phyloP scores from a whole-genome alignment of 306 rosid species.

The Quercus agrifolia region DNA sequence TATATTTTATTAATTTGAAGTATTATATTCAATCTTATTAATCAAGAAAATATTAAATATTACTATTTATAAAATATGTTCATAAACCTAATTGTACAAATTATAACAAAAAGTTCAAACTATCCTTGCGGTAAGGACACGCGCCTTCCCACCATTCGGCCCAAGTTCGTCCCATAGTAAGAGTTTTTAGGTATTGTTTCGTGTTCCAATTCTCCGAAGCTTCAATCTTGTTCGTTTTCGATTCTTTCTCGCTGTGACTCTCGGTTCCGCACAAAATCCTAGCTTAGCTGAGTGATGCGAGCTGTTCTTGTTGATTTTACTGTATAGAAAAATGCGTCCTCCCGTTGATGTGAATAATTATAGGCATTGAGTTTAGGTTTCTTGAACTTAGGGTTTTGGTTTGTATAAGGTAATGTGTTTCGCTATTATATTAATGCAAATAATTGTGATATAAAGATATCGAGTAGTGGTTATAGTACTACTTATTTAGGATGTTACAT shows the following conservation, averaged over 20 bases:
- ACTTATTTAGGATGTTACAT: not conserved
- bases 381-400: conserved; percentile 36
- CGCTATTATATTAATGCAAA: too few relatives aligned
- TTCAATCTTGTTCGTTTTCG: not conserved
- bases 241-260: conserved; percentile 6
- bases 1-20: too few relatives aligned
- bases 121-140: too few relatives aligned
- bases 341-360: not conserved
- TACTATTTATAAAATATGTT: too few relatives aligned
- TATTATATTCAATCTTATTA: too few relatives aligned
- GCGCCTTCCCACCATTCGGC: too few relatives aligned
- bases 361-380: conserved; percentile 13
- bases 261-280: conserved; percentile 36
- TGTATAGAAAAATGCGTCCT: not conserved
- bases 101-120: too few relatives aligned
- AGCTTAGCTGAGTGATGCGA: conserved; percentile 9
- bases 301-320: not conserved
- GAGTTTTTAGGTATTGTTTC: conserved; percentile 55
- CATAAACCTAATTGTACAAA: too few relatives aligned
- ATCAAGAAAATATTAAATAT: too few relatives aligned
- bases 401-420: not conserved
- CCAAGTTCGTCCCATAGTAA: too few relatives aligned
- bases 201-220: not conserved
- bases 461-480: not conserved
- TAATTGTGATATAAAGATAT: not conserved